A percentile compares a stretch with the other conserved stretches of the same genome.
phyloP scores from a whole-genome alignment of 2,329 filamentous ascomycete species.

The Penicillium sp. region DNA sequence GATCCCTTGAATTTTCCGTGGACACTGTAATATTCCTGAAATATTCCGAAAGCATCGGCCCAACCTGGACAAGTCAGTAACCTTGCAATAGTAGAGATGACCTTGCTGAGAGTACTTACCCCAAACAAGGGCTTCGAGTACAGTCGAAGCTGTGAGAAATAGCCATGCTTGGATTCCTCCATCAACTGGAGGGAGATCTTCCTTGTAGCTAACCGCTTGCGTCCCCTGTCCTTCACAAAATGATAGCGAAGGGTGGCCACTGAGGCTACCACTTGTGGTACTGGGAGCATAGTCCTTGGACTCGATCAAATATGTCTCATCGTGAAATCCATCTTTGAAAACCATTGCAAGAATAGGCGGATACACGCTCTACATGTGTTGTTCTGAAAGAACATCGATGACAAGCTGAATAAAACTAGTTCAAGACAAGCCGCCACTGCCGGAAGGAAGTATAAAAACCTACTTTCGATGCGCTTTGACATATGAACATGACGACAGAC shows the following conservation, averaged over 20 bases:
- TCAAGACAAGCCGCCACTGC: neutral
- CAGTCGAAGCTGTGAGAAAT: slow-evolving; percentile 26
- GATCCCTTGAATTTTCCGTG: slow-evolving; percentile 58
- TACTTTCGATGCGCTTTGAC: slow-evolving; percentile 6
- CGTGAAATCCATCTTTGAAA: neutral
- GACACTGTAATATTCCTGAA: slow-evolving; percentile 69
- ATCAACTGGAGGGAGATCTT: slow-evolving; percentile 21
- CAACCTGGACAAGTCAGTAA: slow-evolving; percentile 57
- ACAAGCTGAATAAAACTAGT: neutral
- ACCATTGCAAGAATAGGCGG: neutral
- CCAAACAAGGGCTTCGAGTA: slow-evolving; percentile 31
- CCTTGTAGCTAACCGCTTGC: slow-evolving; percentile 2
- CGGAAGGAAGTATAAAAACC: slow-evolving; percentile 4
- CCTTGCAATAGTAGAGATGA: neutral
- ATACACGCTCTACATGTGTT: neutral
- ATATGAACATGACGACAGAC: slow-evolving; percentile 27
- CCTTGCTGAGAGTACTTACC: slow-evolving; percentile 12
- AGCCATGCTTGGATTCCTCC: slow-evolving; percentile 29
- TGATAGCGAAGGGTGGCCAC: neutral
- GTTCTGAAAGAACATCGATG: neutral
- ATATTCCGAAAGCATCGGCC: slow-evolving; percentile 69
- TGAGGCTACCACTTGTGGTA: slow-evolving; percentile 8
- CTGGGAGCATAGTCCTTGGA: slow-evolving; percentile 17
- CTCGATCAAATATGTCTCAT: slow-evolving; percentile 2
- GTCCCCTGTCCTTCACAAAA: slow-evolving; percentile 14